Base-by-base conservation (phyloP, 371 early-diverging fungal species). In the Circinella umbellata region DNA sequence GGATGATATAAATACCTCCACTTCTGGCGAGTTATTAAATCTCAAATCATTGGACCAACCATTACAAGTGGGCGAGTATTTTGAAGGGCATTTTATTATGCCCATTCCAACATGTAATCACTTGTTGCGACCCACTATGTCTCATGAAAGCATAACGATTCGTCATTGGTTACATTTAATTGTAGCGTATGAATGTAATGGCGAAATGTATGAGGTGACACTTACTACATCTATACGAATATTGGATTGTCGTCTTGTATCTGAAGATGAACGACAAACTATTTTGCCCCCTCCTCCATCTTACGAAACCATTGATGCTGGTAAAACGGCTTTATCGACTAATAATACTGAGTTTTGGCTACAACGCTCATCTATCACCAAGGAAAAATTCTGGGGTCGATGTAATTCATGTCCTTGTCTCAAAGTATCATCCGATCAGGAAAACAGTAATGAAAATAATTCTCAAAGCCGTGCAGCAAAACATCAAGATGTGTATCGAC, bases 271-370 rank as follows among this genome's bases (percentile, higher is more conserved):
- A 57, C 91, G 86, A 47, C 92, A 85, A 73, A 98, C 95, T 3
- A 92, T 88, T 54, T 91, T 91, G 51, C 93, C 91, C 17, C 98
- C 97, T 71, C 94, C 93, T 13, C 90, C 92, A 13, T 86, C 79
- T 20, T 85, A 80, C 88, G 57, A 57, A 57, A 57, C 57, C 11
- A 57, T 57, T 34, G 57, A 57, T 27, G 57, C 57, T 18, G 57
- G 57, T 7, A 78, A 80, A 15, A 36, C 36, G 20, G 48, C 68
- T 51, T 8, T 39, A n/a, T 66, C 67, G 0, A 42, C 57, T n/a
- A 34, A 15, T 7, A 46, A 37, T 34, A 54, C 36, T 11, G 34
- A 51, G 35, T 70, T 80, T 64, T 82, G 80, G 80, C 66, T 76
- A 37, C 83, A 82, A 63, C 70, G 80, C 17, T 72, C 73, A 46